phyloP scores from a whole-genome alignment of 768 basidiomycete genomes.

The Lentinus brumalis region DNA sequence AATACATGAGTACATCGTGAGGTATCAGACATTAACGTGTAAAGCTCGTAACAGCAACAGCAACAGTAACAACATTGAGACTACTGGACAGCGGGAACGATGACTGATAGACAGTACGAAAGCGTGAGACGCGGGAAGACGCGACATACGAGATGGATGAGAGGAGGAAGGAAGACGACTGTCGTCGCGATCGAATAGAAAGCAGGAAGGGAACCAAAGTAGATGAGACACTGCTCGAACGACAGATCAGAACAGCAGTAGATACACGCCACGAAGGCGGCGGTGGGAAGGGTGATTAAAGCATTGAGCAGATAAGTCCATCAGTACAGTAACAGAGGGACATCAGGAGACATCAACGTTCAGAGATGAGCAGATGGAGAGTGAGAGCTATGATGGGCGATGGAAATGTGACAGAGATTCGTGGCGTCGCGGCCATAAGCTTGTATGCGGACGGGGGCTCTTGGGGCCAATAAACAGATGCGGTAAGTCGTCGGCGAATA shows the following conservation, averaged over 20 bases:
- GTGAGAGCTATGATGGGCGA: conserved; percentile 5
- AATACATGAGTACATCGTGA: conserved; percentile 17
- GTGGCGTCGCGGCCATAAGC: conserved; percentile 18
- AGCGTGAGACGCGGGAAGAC: conserved; percentile 3
- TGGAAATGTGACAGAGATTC: background rate
- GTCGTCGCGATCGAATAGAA: background rate
- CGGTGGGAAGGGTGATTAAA: conserved; percentile 9
- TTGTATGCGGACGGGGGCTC: conserved; percentile 7
- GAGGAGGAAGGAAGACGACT: background rate
- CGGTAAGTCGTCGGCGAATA: conserved; percentile 1
- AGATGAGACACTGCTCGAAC: conserved; percentile 10
- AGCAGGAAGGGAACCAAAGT: conserved; percentile 2
- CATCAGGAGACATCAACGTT: conserved; percentile 13
- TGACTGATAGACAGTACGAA: conserved; percentile 9
- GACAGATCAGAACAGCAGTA: conserved; percentile 11
- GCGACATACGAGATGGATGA: background rate
- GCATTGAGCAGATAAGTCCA: conserved; percentile 12
- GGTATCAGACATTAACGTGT: conserved; percentile 14
- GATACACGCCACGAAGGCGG: conserved; percentile 12
- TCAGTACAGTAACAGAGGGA: conserved; percentile 15
- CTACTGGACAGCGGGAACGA: conserved; percentile 11
- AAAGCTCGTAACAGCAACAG: conserved; percentile 16
- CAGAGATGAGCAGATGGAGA: conserved; percentile 11
- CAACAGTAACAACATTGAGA: background rate
- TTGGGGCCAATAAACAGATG: conserved; percentile 19